Conservation (phyloP, 306 rosid genomes). For the Quercus bicolor region DNA sequence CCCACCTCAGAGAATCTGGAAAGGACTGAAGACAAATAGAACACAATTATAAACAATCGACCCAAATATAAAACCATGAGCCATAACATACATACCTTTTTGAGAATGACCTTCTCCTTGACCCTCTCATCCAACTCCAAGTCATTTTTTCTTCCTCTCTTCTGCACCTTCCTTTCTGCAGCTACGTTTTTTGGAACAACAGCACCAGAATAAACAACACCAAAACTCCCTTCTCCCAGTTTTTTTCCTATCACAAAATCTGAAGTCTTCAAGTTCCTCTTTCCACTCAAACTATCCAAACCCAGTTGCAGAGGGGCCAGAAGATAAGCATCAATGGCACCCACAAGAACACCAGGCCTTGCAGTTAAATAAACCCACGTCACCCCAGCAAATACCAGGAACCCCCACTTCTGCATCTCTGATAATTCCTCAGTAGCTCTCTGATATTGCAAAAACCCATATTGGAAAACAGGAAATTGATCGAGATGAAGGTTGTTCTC, state of each 20-base stretch:
- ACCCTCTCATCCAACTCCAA: slow-evolving; percentile 38
- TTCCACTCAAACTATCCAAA: slow-evolving; percentile 61
- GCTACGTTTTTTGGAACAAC: slow-evolving; percentile 54
- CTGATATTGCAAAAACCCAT: slow-evolving; percentile 50
- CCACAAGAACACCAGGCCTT: slow-evolving; percentile 87
- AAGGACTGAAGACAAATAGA: background rate
- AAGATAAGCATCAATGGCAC: slow-evolving; percentile 91
- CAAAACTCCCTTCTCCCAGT: slow-evolving; percentile 91
- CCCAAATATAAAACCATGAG: background rate
- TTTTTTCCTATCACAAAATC: slow-evolving; percentile 74
- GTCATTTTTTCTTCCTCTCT: slow-evolving; percentile 44
- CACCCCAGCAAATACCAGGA: slow-evolving; percentile 52
- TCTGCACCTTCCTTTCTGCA: slow-evolving; percentile 32
- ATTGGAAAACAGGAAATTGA: slow-evolving; percentile 50
- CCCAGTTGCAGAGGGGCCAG: slow-evolving; percentile 84
- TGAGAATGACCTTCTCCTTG: slow-evolving; percentile 81
- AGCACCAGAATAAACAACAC: slow-evolving; percentile 80
- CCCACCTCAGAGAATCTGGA: background rate
- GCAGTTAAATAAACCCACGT: slow-evolving; percentile 81
- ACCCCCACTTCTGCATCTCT: slow-evolving; percentile 65
- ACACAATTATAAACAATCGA: background rate
- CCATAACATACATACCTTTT: slow-evolving; percentile 48
- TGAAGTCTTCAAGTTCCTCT: slow-evolving; percentile 59
- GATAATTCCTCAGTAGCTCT: slow-evolving; percentile 44
- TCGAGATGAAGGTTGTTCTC: slow-evolving; percentile 40